phyloP scores from a whole-genome alignment of 352 stramenopile species.

The Phytophthora fragariaefolia region DNA sequence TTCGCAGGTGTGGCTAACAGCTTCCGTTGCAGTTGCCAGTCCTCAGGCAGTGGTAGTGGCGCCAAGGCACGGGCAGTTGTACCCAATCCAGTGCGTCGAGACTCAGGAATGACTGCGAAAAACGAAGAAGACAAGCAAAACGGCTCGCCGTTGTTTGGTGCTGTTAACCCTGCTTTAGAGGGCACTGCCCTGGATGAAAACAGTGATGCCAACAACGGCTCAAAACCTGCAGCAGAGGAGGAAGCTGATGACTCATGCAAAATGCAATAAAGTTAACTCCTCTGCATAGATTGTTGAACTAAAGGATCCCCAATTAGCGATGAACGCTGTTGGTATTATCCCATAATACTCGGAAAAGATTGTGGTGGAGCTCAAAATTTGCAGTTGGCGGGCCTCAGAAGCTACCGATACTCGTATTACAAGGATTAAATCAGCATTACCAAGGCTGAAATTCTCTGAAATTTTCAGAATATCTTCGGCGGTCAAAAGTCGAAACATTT shows the following conservation, averaged over 20 bases:
- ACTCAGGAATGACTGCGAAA: conserved; percentile 17
- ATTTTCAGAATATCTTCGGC: no score
- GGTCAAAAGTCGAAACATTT: no score
- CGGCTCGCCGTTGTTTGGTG: conserved; percentile 16
- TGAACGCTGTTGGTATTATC: no score
- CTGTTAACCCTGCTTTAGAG: conserved; percentile 19
- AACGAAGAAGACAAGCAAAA: conserved; percentile 19
- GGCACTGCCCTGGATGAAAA: conserved; percentile 39
- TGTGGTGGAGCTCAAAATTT: no score
- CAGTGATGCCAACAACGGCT: conserved; percentile 31
- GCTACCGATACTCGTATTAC: no score
- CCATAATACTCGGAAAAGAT: no score
- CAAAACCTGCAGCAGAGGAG: conserved; percentile 39
- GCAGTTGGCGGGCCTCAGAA: no score
- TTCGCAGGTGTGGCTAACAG: conserved; percentile 87
- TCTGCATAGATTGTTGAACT: no score
- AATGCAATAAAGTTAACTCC: conserved; percentile 77
- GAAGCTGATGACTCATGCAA: conserved; percentile 72
- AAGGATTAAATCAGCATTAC: no score
- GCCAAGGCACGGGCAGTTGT: conserved; percentile 58
- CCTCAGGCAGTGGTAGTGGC: conserved; percentile 35
- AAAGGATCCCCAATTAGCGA: no score
- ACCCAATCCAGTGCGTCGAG: conserved; percentile 42
- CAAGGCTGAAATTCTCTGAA: no score
- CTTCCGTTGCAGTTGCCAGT: conserved; percentile 82